Conservation (phyloP, 1,284 basidiomycete species). For the Coniophora puteana region DNA sequence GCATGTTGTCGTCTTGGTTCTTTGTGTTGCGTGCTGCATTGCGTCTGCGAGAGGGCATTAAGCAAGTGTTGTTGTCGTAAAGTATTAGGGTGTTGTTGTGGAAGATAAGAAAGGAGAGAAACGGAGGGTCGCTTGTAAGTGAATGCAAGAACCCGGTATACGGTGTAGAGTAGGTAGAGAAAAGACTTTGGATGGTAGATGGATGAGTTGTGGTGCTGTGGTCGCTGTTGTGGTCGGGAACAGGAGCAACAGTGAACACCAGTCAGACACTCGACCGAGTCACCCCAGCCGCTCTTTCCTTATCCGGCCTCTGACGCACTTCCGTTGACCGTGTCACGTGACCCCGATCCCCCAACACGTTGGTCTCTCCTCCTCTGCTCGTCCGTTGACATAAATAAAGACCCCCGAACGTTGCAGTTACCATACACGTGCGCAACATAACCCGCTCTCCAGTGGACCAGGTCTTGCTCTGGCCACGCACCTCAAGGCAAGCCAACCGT, state of each 20-base stretch:
- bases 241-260: conserved; percentile 4
- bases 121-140: conserved; percentile 25
- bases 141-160: conserved; percentile 25
- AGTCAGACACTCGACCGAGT: conserved; percentile 2
- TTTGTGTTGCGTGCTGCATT: conserved; percentile 22
- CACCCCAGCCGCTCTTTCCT: conserved; percentile 4
- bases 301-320: conserved; percentile 3
- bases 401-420: too few species aligned
- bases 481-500: too few species aligned
- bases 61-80: conserved; percentile 12
- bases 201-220: conserved; percentile 7
- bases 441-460: too few species aligned
- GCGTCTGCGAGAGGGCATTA: conserved; percentile 26
- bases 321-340: too few species aligned
- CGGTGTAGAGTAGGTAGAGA: conserved; percentile 1
- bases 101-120: conserved; percentile 13
- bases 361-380: too few species aligned
- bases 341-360: too few species aligned
- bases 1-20: conserved; percentile 16
- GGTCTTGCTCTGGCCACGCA: too few species aligned
- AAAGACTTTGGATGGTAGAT: conserved; percentile 6
- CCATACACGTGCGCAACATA: too few species aligned
- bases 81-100: conserved; percentile 11
- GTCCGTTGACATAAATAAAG: too few species aligned
- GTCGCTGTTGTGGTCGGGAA: conserved; percentile 7